These are phyloP conservation scores for Setaria italica DNA, from an alignment of 202 grass and related monocot genomes.

Conservation along the genomic window DNA sequence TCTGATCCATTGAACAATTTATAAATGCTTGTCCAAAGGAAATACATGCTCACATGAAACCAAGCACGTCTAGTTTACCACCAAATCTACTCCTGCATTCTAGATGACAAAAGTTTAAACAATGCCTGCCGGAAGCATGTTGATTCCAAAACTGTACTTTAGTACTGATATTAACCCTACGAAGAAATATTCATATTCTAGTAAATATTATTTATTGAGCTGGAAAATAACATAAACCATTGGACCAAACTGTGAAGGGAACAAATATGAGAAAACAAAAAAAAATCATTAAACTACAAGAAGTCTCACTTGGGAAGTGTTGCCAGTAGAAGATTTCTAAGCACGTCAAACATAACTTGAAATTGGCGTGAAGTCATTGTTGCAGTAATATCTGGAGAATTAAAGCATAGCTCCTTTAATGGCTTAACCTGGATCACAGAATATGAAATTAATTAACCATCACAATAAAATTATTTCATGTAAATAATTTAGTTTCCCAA, in stretches of 20 bases:
- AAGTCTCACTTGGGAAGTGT: constrained; percentile 86
- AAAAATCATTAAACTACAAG: constrained; percentile 29
- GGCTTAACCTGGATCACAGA: constrained; percentile 79
- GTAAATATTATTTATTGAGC: constrained; percentile 1
- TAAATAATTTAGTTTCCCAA: constrained; percentile 33
- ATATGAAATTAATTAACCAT: constrained; percentile 30
- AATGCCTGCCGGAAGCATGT: background rate
- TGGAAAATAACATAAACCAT: constrained; percentile 8
- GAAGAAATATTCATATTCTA: constrained; percentile 20
- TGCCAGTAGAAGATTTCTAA: constrained; percentile 92
- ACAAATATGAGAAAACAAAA: constrained; percentile 29
- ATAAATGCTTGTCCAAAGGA: constrained; percentile 3
- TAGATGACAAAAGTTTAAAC: background rate
- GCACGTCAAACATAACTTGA: constrained; percentile 96
- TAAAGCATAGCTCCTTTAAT: constrained; percentile 89
- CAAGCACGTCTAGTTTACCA: constrained; percentile 17
- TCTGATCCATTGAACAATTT: constrained; percentile 5
- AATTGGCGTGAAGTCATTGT: constrained; percentile 99
- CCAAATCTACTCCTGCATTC: constrained; percentile 10
- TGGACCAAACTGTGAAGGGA: constrained; percentile 18
- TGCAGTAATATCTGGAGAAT: constrained; percentile 94
- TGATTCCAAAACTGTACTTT: constrained; percentile 7
- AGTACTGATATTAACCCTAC: background rate
- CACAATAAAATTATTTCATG: constrained; percentile 36
- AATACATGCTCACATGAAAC: background rate